Evolutionary conservation across 805 yeast species (phyloP).

Genomic region (Clavispora asparagi): DNA sequence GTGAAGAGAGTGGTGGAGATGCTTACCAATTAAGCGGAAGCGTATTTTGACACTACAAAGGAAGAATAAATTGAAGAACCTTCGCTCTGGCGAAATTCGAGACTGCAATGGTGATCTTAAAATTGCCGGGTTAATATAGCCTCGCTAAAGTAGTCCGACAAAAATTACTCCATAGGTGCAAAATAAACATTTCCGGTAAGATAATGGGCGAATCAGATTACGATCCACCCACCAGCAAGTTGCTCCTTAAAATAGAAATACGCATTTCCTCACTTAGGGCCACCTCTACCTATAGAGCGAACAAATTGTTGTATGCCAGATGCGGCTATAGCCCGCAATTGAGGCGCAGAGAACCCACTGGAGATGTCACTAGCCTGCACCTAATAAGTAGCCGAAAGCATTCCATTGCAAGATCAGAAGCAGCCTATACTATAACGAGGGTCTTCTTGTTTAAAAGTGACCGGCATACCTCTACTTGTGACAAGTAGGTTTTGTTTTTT

Average conservation of each 20-base stretch:
- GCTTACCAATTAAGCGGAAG: conserved; percentile 44
- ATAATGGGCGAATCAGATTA: no score
- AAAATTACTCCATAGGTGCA: neutral
- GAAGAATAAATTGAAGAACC: no score
- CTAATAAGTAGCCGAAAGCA: neutral
- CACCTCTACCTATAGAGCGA: no score
- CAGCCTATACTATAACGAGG: neutral
- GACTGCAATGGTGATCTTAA: neutral
- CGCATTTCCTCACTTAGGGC: no score
- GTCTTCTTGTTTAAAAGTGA: neutral
- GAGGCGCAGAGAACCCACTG: neutral
- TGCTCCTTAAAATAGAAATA: no score
- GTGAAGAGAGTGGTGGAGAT: conserved; percentile 90
- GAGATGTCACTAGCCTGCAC: neutral
- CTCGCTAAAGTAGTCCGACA: neutral
- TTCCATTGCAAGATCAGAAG: neutral
- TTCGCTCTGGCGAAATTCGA: no score
- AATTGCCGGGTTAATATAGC: neutral
- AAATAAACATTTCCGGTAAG: no score
- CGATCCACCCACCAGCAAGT: no score
- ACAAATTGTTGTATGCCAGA: no score
- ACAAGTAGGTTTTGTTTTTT: neutral
- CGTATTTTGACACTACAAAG: no score
- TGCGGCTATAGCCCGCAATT: no score
- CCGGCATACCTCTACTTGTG: neutral